Conservation (phyloP, 108 stramenopile species). For the Cylindrotheca closterium region DNA sequence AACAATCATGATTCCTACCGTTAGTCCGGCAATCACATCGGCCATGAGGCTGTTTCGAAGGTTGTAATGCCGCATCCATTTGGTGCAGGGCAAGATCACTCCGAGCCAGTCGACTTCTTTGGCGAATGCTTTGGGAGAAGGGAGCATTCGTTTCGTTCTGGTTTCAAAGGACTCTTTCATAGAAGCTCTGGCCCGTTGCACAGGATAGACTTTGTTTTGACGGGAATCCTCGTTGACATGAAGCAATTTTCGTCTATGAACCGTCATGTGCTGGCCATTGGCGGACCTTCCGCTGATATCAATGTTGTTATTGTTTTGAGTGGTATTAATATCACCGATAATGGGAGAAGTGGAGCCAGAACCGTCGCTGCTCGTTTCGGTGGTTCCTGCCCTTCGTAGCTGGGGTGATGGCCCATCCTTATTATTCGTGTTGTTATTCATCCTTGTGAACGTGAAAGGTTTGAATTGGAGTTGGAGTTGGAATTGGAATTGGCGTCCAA, state of each 20-base stretch:
- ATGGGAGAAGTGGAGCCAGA: too few species aligned
- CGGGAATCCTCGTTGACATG: not conserved
- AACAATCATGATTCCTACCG: slow-evolving; percentile 86
- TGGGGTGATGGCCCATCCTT: too few species aligned
- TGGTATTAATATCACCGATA: too few species aligned
- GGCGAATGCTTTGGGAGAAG: not conserved
- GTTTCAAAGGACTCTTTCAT: not conserved
- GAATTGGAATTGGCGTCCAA: too few species aligned
- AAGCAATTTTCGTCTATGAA: not conserved
- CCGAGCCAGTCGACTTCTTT: slow-evolving; percentile 15
- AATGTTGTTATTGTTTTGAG: too few species aligned
- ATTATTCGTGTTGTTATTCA: too few species aligned
- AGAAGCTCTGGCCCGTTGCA: not conserved
- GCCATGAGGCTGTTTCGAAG: slow-evolving; percentile 11
- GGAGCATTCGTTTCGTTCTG: not conserved
- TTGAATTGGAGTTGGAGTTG: too few species aligned
- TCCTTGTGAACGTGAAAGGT: too few species aligned
- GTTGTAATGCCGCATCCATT: slow-evolving; percentile 33
- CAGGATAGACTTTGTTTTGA: not conserved
- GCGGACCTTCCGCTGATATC: too few species aligned
- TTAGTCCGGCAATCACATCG: slow-evolving; percentile 60
- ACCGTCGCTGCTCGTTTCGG: too few species aligned
- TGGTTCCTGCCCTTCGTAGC: too few species aligned
- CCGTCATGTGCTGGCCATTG: too few species aligned
- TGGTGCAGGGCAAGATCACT: slow-evolving; percentile 16